Evolutionary conservation across 1,284 basidiomycete genomes (phyloP), one percentile per base, ranked within the genome.

Genomic region (Microbotryum violaceum): DNA sequence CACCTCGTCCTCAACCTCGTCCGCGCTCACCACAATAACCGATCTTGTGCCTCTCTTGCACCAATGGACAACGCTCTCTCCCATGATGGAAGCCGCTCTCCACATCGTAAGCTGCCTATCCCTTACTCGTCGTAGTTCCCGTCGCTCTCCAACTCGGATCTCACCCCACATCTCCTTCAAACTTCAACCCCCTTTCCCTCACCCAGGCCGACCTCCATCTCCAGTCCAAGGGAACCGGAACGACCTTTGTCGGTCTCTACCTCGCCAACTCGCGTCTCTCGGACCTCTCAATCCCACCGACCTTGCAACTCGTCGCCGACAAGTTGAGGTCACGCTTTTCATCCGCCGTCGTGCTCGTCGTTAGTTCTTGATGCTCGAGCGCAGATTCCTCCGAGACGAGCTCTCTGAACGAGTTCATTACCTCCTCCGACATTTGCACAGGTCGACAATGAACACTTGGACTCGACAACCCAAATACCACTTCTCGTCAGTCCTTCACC

Each of bases 11-110:
- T 42, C 54, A 0, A 6, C 27, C 27, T 27, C 27, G 27, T 27
- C 27, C 27, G 18, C 47, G 4, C 49, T 58, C 8, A 62, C 63
- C 12, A 56, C 33, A 42, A 65, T 75, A 50, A 60, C 63, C 54
- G 86, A 88, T 70, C 79, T 82, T 5, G 78, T 89, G 44, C 86
- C 86, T n/a, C 77, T 88, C 42, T 78, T 87, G 54, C 87, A 88
- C 72, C 83, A 87, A 70, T 88, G 86, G 87, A 87, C 86, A 12
- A 84, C 80, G 67, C 77, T 88, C 57, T 85, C 83, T 64, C 84
- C 85, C 3, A 86, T 85, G 82, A 86, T 87, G 83, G 86, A 88
- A 71, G 83, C 87, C 63, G 87, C 85, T 16, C 77, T 89, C 53
- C 84, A 85, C 67, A 75, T 88, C 69, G 86, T 87, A 69, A 71